These are phyloP conservation scores for Imleria badia DNA, from an alignment of 768 basidiomycete genomes.

Conservation along the genomic window DNA sequence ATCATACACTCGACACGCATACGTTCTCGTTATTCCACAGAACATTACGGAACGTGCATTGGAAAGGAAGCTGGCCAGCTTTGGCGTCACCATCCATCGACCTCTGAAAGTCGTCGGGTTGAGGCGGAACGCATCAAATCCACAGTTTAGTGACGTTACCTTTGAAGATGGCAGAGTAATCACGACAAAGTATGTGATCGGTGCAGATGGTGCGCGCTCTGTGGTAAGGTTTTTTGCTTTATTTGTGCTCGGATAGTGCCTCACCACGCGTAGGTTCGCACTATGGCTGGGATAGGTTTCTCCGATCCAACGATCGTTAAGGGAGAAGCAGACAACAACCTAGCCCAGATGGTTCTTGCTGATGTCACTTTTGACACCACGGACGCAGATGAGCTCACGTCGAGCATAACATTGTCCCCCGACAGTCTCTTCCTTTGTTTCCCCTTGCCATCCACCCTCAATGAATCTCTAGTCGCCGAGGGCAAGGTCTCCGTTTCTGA, in stretches of 20 bases:
- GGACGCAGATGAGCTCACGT: not conserved
- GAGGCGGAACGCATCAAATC: not conserved
- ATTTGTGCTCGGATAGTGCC: not conserved
- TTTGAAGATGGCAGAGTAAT: not conserved
- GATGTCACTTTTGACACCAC: constrained; percentile 39
- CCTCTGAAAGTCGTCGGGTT: not conserved
- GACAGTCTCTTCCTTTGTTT: constrained; percentile 36
- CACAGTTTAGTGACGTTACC: constrained; percentile 14
- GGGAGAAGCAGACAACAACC: constrained; percentile 23
- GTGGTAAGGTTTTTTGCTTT: constrained; percentile 5
- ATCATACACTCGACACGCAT: constrained; percentile 44
- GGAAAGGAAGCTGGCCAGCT: constrained; percentile 30
- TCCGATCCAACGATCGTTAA: constrained; percentile 39
- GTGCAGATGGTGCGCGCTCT: constrained; percentile 45
- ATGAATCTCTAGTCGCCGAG: constrained; percentile 10
- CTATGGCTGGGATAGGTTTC: constrained; percentile 41
- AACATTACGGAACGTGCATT: constrained; percentile 23
- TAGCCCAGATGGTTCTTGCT: constrained; percentile 44
- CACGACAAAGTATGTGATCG: constrained; percentile 11
- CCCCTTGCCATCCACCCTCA: constrained; percentile 35
- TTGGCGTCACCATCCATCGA: constrained; percentile 24
- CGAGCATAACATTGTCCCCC: constrained; percentile 25
- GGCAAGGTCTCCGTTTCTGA: constrained; percentile 5
- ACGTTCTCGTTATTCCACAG: constrained; percentile 12
- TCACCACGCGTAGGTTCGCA: constrained; percentile 37